A percentile compares a stretch with the other conserved stretches of the same genome.
Conservation (phyloP, 441 rosid species). For the Viola pubescens region DNA sequence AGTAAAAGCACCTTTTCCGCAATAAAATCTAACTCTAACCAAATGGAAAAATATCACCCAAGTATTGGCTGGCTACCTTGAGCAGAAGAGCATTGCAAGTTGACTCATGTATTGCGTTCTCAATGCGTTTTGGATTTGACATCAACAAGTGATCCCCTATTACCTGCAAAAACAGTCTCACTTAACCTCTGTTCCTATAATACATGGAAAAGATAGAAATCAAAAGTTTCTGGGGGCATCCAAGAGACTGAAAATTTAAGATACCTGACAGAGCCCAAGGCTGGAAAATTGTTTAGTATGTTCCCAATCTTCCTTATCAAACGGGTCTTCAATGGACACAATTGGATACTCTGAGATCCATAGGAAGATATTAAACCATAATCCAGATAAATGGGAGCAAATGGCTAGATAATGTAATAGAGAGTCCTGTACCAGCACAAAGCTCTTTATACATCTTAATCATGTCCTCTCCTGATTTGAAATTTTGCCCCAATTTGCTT, state of each 20-base stretch:
- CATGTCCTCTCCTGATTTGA: slow-evolving; percentile 94
- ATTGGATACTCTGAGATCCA: slow-evolving; percentile 62
- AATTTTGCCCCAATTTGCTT: slow-evolving; percentile 71
- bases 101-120: slow-evolving; percentile 68
- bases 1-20: background rate
- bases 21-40: background rate
- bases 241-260: slow-evolving; percentile 10
- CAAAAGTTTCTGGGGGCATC: background rate
- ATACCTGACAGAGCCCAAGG: slow-evolving; percentile 94
- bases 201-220: slow-evolving; percentile 1
- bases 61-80: slow-evolving; percentile 45
- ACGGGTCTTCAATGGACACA: slow-evolving; percentile 91
- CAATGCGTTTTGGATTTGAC: slow-evolving; percentile 84
- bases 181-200: slow-evolving; percentile 8
- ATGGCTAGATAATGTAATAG: slow-evolving; percentile 8
- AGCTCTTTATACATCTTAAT: slow-evolving; percentile 82
- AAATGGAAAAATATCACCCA: background rate
- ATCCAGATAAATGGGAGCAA: slow-evolving; percentile 8
- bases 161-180: slow-evolving; percentile 44
- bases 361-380: slow-evolving; percentile 1
- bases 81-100: slow-evolving; percentile 90
- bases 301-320: slow-evolving; percentile 98
- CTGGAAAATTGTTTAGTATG: slow-evolving; percentile 59
- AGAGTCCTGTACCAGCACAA: slow-evolving; percentile 54
- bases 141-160: slow-evolving; percentile 81